Evolutionary conservation across 352 stramenopile species (phyloP).

Genomic region (Globisporangium radiosum): DNA sequence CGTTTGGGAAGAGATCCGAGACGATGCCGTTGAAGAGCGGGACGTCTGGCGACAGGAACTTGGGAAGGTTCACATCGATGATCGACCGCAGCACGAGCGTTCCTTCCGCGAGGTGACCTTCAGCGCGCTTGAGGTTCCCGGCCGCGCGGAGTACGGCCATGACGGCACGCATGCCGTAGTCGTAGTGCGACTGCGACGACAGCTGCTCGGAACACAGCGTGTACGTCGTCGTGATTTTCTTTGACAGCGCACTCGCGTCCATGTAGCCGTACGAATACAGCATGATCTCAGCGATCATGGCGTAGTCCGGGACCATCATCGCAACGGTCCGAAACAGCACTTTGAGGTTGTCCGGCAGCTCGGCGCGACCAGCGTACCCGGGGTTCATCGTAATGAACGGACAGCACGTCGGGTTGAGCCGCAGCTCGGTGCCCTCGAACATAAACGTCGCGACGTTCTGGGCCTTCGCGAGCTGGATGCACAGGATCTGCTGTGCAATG

Average conservation of each 20-base stretch:
- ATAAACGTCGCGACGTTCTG: constrained; percentile 77
- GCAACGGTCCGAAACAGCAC: constrained; percentile 89
- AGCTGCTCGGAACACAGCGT: constrained; percentile 93
- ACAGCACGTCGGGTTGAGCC: constrained; percentile 87
- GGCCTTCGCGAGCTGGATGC: constrained; percentile 85
- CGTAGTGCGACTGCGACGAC: constrained; percentile 93
- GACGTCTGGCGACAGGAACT: constrained; percentile 91
- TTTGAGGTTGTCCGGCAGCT: constrained; percentile 92
- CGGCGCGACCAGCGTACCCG: constrained; percentile 81
- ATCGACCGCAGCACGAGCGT: constrained; percentile 90
- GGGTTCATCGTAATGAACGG: constrained; percentile 94
- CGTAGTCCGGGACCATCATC: constrained; percentile 94
- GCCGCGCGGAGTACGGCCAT: constrained; percentile 92
- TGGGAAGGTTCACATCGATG: constrained; percentile 93
- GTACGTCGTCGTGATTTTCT: constrained; percentile 94
- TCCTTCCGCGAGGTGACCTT: constrained; percentile 78
- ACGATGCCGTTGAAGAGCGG: constrained; percentile 93
- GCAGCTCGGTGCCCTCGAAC: constrained; percentile 89
- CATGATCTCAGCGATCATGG: constrained; percentile 93
- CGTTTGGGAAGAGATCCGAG: constrained; percentile 91
- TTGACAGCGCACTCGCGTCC: constrained; percentile 82
- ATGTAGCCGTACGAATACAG: constrained; percentile 93
- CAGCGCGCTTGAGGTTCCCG: constrained; percentile 86
- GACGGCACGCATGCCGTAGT: constrained; percentile 94
- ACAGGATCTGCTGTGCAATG: constrained; percentile 91